Evolutionary conservation across 2,329 filamentous ascomycete species (phyloP).

Genomic region (Dactylellina parvicollis): DNA sequence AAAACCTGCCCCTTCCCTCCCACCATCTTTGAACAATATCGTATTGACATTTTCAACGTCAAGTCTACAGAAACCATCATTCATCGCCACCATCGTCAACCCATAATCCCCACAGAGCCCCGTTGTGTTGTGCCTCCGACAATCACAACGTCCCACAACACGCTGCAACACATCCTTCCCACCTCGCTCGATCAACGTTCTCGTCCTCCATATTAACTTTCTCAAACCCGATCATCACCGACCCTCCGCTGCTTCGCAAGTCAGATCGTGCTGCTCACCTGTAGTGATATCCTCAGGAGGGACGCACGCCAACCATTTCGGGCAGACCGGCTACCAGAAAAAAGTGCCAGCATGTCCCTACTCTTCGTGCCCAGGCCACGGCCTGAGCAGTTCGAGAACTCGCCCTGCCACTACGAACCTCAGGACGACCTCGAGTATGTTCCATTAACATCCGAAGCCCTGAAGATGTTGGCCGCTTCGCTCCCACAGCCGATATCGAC

Average conservation of each 20-base stretch:
- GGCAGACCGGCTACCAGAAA: background rate
- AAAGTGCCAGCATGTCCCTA: slow-evolving; percentile 33
- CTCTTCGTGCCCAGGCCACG: slow-evolving; percentile 52
- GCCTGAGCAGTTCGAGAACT: slow-evolving; percentile 53
- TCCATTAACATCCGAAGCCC: slow-evolving; percentile 40
- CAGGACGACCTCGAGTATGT: slow-evolving; percentile 54
- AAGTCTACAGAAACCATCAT: background rate
- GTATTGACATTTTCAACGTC: slow-evolving; percentile 13
- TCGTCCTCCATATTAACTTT: slow-evolving; percentile 21
- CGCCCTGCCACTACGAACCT: slow-evolving; percentile 49
- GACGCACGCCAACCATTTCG: background rate
- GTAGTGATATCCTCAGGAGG: background rate
- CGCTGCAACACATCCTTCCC: slow-evolving; percentile 27
- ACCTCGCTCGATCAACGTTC: slow-evolving; percentile 3
- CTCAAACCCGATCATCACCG: slow-evolving; percentile 46
- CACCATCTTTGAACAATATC: slow-evolving; percentile 15
- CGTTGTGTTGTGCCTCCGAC: slow-evolving; percentile 20
- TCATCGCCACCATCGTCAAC: slow-evolving; percentile 24
- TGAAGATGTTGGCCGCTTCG: slow-evolving; percentile 42
- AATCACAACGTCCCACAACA: slow-evolving; percentile 24
- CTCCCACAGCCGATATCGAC: slow-evolving; percentile 49
- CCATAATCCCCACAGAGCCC: no score
- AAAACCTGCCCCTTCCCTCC: slow-evolving; percentile 48
- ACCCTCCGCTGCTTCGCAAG: background rate
- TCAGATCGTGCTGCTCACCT: background rate